Evolutionary conservation across 2,329 filamentous ascomycete species (phyloP).

Genomic region (Pyrenophora graminea): DNA sequence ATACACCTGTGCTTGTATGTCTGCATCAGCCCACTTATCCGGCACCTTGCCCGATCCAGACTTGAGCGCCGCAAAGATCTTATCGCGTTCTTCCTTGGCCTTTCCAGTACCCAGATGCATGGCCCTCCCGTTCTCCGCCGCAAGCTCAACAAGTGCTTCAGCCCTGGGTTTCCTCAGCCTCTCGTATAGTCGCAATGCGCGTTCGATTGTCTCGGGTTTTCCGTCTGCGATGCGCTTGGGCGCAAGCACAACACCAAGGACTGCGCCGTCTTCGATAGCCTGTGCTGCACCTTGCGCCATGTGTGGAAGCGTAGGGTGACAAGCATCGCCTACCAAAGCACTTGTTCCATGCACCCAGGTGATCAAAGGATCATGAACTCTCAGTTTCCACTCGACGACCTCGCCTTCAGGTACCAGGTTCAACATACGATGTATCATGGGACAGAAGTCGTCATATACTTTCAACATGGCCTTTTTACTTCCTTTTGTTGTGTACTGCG

Average conservation of each 20-base stretch:
- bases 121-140: constrained; percentile 58
- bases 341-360: constrained; percentile 62
- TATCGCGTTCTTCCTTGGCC: constrained; percentile 63
- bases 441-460: constrained; percentile 65
- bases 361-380: constrained; percentile 64
- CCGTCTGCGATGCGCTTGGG: constrained; percentile 54
- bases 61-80: constrained; percentile 56
- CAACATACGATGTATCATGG: constrained; percentile 64
- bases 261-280: constrained; percentile 66
- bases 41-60: constrained; percentile 51
- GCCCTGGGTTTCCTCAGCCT: constrained; percentile 60
- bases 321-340: constrained; percentile 63
- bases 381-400: constrained; percentile 69
- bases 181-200: constrained; percentile 61
- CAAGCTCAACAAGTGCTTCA: constrained; percentile 61
- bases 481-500: constrained; percentile 67
- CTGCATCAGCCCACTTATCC: constrained; percentile 58
- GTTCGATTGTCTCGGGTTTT: constrained; percentile 52
- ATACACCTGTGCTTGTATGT: constrained; percentile 56
- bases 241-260: constrained; percentile 57
- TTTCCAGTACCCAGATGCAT: constrained; percentile 63
- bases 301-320: constrained; percentile 67
- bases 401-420: constrained; percentile 66
- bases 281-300: constrained; percentile 68
- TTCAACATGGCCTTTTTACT: constrained; percentile 64